Percentiles rank a stretch among this genome's conserved stretches.
Evolutionary conservation across 306 rosid species (phyloP).

Genomic region (Luffa acutangula): DNA sequence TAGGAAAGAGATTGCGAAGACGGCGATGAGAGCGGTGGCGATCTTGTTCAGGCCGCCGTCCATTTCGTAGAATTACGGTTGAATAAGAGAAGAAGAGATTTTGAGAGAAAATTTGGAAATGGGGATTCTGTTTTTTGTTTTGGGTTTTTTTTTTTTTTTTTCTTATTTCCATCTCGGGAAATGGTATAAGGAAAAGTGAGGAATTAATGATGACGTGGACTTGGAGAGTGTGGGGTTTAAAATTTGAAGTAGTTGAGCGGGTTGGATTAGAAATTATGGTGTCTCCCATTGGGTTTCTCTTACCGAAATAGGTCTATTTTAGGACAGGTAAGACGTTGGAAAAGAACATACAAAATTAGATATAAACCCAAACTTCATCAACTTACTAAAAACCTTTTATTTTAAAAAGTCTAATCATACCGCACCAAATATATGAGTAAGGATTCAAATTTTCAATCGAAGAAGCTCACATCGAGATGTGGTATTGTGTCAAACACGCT

Average conservation of each 20-base stretch:
- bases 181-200: background rate
- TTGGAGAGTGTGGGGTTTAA: background rate
- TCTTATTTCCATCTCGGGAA: background rate
- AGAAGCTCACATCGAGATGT: too few species aligned
- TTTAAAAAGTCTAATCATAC: too few species aligned
- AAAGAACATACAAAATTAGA: too few species aligned
- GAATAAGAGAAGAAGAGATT: background rate
- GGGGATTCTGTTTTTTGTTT: background rate
- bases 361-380: too few species aligned
- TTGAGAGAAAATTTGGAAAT: background rate
- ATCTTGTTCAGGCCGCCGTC: constrained; percentile 14
- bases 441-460: too few species aligned
- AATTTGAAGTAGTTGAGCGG: constrained; percentile 18
- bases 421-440: too few species aligned
- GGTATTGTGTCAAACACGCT: too few species aligned
- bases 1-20: constrained; percentile 15
- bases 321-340: too few species aligned
- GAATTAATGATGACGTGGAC: constrained; percentile 16
- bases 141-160: background rate
- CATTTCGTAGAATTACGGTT: constrained; percentile 4
- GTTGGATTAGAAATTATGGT: background rate
- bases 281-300: background rate
- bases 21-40: constrained; percentile 2
- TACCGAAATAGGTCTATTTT: too few species aligned
- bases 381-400: too few species aligned